Percentiles rank a stretch among this genome's conserved stretches.
These are phyloP conservation scores for Mucor ambiguus DNA, from an alignment of 371 early-diverging fungal species.

Conservation along the genomic window DNA sequence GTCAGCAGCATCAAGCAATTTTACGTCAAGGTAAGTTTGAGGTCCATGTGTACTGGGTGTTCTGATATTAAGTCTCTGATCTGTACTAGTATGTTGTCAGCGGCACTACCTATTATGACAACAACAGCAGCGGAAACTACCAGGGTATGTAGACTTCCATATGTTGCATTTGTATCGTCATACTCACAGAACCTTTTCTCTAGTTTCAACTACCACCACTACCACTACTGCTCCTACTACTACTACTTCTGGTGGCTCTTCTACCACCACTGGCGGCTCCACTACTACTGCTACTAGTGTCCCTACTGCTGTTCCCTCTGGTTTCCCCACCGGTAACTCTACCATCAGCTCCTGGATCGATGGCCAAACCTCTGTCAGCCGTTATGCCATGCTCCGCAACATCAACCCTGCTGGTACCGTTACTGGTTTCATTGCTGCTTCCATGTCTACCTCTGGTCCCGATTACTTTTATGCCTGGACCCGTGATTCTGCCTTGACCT, in stretches of 20 bases:
- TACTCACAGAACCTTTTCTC: background rate
- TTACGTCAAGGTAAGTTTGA: slow-evolving; percentile 29
- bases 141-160: slow-evolving; percentile 6
- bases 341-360: slow-evolving; percentile 25
- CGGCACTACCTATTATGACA: slow-evolving; percentile 45
- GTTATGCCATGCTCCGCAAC: slow-evolving; percentile 27
- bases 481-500: slow-evolving; percentile 71
- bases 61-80: background rate
- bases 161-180: background rate
- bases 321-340: slow-evolving; percentile 31
- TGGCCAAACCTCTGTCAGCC: slow-evolving; percentile 24
- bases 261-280: slow-evolving; percentile 23
- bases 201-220: background rate
- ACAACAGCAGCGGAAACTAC: slow-evolving; percentile 25
- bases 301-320: slow-evolving; percentile 15
- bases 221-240: slow-evolving; percentile 12
- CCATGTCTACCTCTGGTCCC: slow-evolving; percentile 48
- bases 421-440: slow-evolving; percentile 44
- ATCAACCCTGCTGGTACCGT: slow-evolving; percentile 41
- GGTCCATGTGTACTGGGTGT: background rate
- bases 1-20: slow-evolving; percentile 42
- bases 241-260: slow-evolving; percentile 14
- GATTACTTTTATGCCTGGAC: slow-evolving; percentile 83
- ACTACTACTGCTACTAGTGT: slow-evolving; percentile 20
- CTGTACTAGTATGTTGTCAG: slow-evolving; percentile 32